Evolutionary conservation across 345 rosid species (phyloP).

Genomic region (Trapa bicornis): DNA sequence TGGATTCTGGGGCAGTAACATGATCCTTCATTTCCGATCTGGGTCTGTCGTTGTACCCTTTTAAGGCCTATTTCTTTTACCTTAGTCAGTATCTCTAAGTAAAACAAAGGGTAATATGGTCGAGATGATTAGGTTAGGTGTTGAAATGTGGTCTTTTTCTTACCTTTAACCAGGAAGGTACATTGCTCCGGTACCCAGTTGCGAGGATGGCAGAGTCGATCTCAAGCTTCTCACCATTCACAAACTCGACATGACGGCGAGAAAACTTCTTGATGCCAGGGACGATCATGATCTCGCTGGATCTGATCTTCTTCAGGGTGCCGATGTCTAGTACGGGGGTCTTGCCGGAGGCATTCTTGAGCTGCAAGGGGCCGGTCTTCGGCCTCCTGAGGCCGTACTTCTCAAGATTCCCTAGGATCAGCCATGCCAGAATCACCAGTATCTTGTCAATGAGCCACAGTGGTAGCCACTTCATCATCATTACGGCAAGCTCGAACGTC

Average conservation of each 20-base stretch:
- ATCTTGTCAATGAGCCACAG: conserved; percentile 61
- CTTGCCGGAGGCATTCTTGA: conserved; percentile 51
- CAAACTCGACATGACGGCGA: conserved; percentile 44
- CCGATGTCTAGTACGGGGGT: conserved; percentile 82
- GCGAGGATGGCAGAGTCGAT: conserved; percentile 72
- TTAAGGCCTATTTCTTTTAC: no score
- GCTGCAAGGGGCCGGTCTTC: conserved; percentile 44
- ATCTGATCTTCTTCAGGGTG: conserved; percentile 48
- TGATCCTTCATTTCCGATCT: no score
- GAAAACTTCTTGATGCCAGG: conserved; percentile 55
- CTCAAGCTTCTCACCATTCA: conserved; percentile 41
- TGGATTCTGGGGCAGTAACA: no score
- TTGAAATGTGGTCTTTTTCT: neutral
- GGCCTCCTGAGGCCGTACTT: conserved; percentile 67
- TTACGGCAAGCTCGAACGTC: conserved; percentile 46
- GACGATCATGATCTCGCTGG: conserved; percentile 60
- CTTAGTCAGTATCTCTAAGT: no score
- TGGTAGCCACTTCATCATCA: conserved; percentile 61
- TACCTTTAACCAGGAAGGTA: conserved; percentile 88
- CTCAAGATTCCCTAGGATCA: conserved; percentile 44
- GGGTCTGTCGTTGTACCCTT: no score
- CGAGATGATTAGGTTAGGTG: no score
- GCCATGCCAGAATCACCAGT: conserved; percentile 38
- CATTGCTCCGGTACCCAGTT: conserved; percentile 90
- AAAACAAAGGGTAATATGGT: no score